Evolutionary conservation across 2,329 filamentous ascomycete genomes (phyloP).

Genomic region (Sclerotinia nivalis): DNA sequence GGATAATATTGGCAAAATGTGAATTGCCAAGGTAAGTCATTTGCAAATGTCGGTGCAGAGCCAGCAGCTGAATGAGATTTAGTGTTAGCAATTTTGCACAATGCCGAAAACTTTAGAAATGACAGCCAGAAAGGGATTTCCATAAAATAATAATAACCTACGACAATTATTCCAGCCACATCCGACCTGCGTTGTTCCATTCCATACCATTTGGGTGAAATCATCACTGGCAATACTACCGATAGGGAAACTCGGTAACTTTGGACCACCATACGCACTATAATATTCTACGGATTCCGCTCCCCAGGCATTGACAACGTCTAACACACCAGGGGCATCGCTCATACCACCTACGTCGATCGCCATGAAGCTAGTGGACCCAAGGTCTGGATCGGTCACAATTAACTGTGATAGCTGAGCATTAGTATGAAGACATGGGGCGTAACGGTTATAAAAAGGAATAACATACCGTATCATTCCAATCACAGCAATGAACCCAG

Average conservation of each 20-base stretch:
- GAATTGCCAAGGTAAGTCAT: neutral
- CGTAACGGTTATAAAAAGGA: neutral
- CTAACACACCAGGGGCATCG: neutral
- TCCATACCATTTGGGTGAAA: neutral
- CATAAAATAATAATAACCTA: neutral
- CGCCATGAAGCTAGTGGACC: too few relatives aligned
- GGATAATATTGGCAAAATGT: neutral
- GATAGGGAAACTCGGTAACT: too few relatives aligned
- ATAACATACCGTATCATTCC: neutral
- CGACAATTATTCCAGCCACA: neutral
- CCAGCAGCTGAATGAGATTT: neutral
- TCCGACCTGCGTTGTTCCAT: neutral
- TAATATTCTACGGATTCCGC: neutral
- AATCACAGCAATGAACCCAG: neutral
- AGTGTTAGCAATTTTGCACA: neutral
- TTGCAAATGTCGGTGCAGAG: too few relatives aligned
- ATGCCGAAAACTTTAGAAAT: neutral
- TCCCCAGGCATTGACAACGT: neutral
- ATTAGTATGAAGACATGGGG: neutral
- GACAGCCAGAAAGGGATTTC: neutral
- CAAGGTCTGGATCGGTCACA: too few relatives aligned
- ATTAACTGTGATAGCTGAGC: neutral
- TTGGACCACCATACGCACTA: too few relatives aligned
- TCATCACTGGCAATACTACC: neutral
- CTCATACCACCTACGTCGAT: too few relatives aligned